Percentiles rank a stretch among this genome's conserved stretches.
These are phyloP conservation scores for Fusarium virguliforme DNA, from an alignment of 2,329 filamentous ascomycete species.

Conservation along the genomic window DNA sequence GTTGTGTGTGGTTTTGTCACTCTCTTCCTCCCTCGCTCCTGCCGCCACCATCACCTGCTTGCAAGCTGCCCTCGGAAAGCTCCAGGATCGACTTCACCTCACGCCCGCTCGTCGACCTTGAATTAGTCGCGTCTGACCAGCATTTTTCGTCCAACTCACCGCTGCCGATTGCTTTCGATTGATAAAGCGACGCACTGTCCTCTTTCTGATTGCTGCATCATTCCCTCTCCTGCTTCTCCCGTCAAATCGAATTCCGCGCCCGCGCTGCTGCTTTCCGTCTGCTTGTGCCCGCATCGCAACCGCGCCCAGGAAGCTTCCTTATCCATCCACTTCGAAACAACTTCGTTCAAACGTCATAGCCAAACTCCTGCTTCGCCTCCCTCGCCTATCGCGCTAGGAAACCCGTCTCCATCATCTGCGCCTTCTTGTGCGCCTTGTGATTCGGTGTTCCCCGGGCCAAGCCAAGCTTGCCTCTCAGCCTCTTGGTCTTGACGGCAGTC, in stretches of 20 bases:
- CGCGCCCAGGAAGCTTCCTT: slow-evolving; percentile 12
- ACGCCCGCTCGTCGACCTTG: slow-evolving; percentile 21
- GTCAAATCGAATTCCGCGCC: slow-evolving; percentile 24
- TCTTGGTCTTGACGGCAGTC: slow-evolving; percentile 43
- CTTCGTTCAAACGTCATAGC: slow-evolving; percentile 33
- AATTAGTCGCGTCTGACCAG: slow-evolving; percentile 10
- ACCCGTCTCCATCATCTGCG: slow-evolving; percentile 1
- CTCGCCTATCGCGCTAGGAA: slow-evolving; percentile 21
- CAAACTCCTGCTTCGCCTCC: slow-evolving; percentile 10
- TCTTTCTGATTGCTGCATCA: slow-evolving; percentile 12
- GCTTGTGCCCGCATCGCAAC: slow-evolving; percentile 25
- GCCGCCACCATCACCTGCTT: slow-evolving; percentile 28
- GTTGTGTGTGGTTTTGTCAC: slow-evolving; percentile 9
- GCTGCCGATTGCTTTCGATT: slow-evolving; percentile 16
- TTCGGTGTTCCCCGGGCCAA: slow-evolving; percentile 32
- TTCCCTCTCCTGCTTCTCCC: slow-evolving; percentile 12
- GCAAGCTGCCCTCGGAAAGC: slow-evolving; percentile 22
- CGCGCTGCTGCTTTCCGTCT: slow-evolving; percentile 6
- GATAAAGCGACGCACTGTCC: slow-evolving; percentile 17
- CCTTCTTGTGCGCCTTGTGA: slow-evolving; percentile 26
- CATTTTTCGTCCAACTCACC: slow-evolving; percentile 10
- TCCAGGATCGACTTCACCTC: slow-evolving; percentile 27
- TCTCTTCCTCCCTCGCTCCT: slow-evolving; percentile 21
- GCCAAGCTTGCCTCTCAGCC: slow-evolving; percentile 41
- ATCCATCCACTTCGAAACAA: slow-evolving; percentile 15